Conservation (phyloP, 2,329 filamentous ascomycete genomes). For the Curvularia hawaiiensis region DNA sequence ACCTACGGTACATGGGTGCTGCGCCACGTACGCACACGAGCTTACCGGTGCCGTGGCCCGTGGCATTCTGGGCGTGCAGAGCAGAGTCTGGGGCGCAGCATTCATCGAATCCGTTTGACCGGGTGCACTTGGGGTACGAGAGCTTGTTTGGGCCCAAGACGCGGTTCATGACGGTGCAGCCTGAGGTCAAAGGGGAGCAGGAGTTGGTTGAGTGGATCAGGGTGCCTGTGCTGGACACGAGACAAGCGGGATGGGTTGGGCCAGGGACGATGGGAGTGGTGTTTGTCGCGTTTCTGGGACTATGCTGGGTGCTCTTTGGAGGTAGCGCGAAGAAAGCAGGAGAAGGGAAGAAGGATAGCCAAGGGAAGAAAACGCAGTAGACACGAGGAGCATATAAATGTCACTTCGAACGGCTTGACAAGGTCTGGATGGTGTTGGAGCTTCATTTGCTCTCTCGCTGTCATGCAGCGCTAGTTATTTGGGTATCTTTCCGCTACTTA, state of each 20-base stretch:
- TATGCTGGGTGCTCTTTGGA: conserved; percentile 50
- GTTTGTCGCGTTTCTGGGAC: conserved; percentile 51
- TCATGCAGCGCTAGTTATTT: conserved; percentile 5
- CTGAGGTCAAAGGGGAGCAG: conserved; percentile 18
- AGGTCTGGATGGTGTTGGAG: neutral
- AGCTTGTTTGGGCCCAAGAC: conserved; percentile 76
- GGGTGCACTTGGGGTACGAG: conserved; percentile 84
- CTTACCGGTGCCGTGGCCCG: conserved; percentile 75
- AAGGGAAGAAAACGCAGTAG: conserved; percentile 33
- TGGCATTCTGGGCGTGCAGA: conserved; percentile 88
- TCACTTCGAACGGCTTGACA: neutral
- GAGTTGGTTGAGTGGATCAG: conserved; percentile 41
- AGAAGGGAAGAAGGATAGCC: conserved; percentile 5
- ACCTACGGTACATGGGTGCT: conserved; percentile 76
- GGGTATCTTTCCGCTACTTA: conserved; percentile 14
- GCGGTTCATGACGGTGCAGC: conserved; percentile 75
- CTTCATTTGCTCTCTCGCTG: conserved; percentile 5
- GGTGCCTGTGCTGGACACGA: conserved; percentile 52
- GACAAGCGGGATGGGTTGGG: conserved; percentile 46
- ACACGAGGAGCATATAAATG: neutral
- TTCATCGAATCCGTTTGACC: conserved; percentile 81
- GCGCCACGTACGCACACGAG: conserved; percentile 37
- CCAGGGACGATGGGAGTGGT: conserved; percentile 51
- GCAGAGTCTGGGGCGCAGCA: conserved; percentile 70
- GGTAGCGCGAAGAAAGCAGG: conserved; percentile 9